phyloP scores from a whole-genome alignment of 1,284 basidiomycete species.

The Ustilago tritici region DNA sequence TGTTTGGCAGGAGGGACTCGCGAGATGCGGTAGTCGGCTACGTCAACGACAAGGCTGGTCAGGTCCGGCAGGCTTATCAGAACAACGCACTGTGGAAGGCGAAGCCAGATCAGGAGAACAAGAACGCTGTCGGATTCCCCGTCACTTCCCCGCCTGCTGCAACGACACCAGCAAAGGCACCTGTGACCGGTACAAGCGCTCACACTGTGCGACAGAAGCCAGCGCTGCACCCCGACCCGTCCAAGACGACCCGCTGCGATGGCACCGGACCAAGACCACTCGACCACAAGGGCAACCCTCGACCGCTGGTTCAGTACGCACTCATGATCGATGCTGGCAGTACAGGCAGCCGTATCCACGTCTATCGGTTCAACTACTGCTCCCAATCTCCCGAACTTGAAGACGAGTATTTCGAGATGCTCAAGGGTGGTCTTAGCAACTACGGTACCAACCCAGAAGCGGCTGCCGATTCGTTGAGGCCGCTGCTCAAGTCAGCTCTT shows the following conservation, averaged over 20 bases:
- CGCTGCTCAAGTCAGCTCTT: conserved; percentile 83
- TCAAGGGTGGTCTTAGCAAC: conserved; percentile 82
- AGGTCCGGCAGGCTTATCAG: conserved; percentile 41
- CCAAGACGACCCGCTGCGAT: conserved; percentile 63
- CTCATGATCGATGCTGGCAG: conserved; percentile 99
- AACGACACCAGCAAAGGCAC: conserved; percentile 28
- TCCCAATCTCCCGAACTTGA: conserved; percentile 78
- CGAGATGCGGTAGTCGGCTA: conserved; percentile 50
- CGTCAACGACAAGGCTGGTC: conserved; percentile 49
- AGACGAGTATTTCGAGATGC: conserved; percentile 91
- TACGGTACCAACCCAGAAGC: conserved; percentile 75
- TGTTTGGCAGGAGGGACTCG: conserved; percentile 47
- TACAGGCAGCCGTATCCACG: conserved; percentile 94
- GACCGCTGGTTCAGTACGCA: conserved; percentile 79
- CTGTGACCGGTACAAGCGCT: conserved; percentile 25
- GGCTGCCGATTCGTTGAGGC: conserved; percentile 85
- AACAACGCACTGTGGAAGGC: conserved; percentile 32
- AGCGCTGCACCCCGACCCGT: conserved; percentile 56
- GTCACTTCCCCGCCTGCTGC: conserved; percentile 7
- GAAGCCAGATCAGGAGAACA: conserved; percentile 16
- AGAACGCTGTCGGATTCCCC: conserved; percentile 31
- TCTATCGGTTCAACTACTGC: conserved; percentile 79
- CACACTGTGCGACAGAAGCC: conserved; percentile 50
- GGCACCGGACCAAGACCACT: conserved; percentile 31
- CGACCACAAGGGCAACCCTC: conserved; percentile 50